Evolutionary conservation across 225 moss, liverwort and hornwort species (phyloP), one percentile per base, ranked within the genome.

Genomic region (Antitrichia curtipendula): DNA sequence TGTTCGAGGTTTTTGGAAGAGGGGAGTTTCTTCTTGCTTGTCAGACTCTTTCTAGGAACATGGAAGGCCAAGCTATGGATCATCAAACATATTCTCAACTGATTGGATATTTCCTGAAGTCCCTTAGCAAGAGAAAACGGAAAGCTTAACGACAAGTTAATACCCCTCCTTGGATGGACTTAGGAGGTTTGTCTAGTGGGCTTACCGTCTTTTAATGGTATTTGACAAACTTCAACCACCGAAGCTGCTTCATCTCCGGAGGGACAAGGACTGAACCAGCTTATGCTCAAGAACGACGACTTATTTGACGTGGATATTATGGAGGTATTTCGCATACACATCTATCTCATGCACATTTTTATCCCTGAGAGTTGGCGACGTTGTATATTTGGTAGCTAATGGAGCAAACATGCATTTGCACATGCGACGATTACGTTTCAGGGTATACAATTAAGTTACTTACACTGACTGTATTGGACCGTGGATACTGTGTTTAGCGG

Each of bases 1-100:
- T 99, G 45, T 95, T 94, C 23, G 95, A 97, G 70, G 93, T 96
- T 22, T 99, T 99, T 87, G 99, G 97, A 41, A 93, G 89, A 86
- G 98, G 99, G 45, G 36, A 75, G 2, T 96, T 97, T 74, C 93
- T 96, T 84, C 43, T 92, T 41, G 93, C 93, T 86, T 94, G 94
- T 80, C 95, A 96, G 84, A 93, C 91, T 47, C 94, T 97, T 77
- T 87, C 86, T 36, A 49, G 80, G 56, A 93, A 90, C 72, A 71
- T 94, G 92, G 70, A 92, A 73, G 91, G 90, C 52, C 86, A 90
- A 61, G 95, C 86, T 66, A 86, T 90, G 82, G 90, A 75, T 52
- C 90, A 90, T 68, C 91, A 91, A 32, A 96, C 96, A 15, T 99
- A 94, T 90, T 93, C 92, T 75, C 92, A 96, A 86, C 49, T 99